Evolutionary conservation across 176 grass and related monocot species (phyloP).

Genomic region (Cenchrus fungigraminus): DNA sequence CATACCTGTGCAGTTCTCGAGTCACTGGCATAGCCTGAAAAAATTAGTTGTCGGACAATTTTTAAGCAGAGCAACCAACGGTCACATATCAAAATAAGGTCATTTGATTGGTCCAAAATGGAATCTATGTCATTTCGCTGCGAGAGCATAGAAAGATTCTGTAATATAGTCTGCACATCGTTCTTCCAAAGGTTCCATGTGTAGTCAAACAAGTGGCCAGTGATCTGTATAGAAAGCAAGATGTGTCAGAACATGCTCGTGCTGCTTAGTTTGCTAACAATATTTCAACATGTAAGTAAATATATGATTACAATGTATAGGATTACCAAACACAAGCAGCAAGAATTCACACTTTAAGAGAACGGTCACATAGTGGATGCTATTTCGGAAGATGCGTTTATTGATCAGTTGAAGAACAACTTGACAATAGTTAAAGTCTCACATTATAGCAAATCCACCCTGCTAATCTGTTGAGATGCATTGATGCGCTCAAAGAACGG

Average conservation of each 20-base stretch:
- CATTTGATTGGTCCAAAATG: constrained; percentile 67
- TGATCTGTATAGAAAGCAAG: constrained; percentile 62
- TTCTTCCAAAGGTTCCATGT: constrained; percentile 98
- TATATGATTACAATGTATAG: not conserved
- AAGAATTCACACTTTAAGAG: constrained; percentile 25
- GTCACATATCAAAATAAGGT: constrained; percentile 82
- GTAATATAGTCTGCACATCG: constrained; percentile 85
- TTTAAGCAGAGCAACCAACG: constrained; percentile 92
- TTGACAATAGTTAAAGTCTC: constrained; percentile 20
- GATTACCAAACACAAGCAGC: constrained; percentile 19
- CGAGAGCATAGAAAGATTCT: constrained; percentile 84
- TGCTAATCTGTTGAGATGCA: not conserved
- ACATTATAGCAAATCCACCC: constrained; percentile 16
- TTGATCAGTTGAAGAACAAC: constrained; percentile 36
- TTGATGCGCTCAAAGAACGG: constrained; percentile 2
- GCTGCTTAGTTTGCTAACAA: not conserved
- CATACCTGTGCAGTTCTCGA: constrained; percentile 85
- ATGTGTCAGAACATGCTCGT: constrained; percentile 17
- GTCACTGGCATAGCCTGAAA: constrained; percentile 91
- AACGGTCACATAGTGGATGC: constrained; percentile 1
- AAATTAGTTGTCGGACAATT: constrained; percentile 78
- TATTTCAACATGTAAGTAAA: constrained; percentile 1
- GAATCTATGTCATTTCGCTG: constrained; percentile 68
- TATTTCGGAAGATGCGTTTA: constrained; percentile 8
- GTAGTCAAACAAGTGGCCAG: constrained; percentile 89